Evolutionary conservation across 2,329 filamentous ascomycete species (phyloP).

Genomic region (Penicillium sp.): DNA sequence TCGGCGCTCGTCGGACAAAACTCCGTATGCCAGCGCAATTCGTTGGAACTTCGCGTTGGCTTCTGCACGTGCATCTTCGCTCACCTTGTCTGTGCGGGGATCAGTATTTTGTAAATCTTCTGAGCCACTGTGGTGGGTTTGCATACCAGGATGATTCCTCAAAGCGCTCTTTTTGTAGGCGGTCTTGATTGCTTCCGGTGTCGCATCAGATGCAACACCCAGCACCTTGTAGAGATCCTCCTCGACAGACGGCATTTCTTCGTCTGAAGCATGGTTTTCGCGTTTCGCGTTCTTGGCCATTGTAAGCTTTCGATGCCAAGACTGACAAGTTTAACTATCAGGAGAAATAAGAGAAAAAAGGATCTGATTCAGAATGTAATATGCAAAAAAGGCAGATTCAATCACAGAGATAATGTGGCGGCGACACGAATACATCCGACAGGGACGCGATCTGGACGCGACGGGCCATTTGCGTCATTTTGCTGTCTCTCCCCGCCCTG

Average conservation of each 20-base stretch:
- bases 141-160: slow-evolving; percentile 76
- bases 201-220: slow-evolving; percentile 67
- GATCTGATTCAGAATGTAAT: background rate
- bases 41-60: slow-evolving; percentile 84
- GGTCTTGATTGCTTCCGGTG: slow-evolving; percentile 76
- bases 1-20: slow-evolving; percentile 78
- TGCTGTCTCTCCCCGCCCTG: slow-evolving; percentile 24
- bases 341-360: background rate
- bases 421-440: background rate
- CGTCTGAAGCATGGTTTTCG: slow-evolving; percentile 51
- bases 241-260: slow-evolving; percentile 25
- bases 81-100: slow-evolving; percentile 67
- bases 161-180: slow-evolving; percentile 91
- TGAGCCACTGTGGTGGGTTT: background rate
- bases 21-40: slow-evolving; percentile 89
- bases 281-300: slow-evolving; percentile 21
- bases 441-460: slow-evolving; percentile 29
- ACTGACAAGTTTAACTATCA: too few relatives aligned
- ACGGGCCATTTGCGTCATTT: slow-evolving; percentile 28
- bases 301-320: background rate
- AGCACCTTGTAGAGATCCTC: slow-evolving; percentile 74
- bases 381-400: background rate
- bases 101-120: slow-evolving; percentile 18
- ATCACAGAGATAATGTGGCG: background rate
- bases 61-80: slow-evolving; percentile 63